Conservation (phyloP, 2,329 filamentous ascomycete genomes). For the Grosmannia serpens region DNA sequence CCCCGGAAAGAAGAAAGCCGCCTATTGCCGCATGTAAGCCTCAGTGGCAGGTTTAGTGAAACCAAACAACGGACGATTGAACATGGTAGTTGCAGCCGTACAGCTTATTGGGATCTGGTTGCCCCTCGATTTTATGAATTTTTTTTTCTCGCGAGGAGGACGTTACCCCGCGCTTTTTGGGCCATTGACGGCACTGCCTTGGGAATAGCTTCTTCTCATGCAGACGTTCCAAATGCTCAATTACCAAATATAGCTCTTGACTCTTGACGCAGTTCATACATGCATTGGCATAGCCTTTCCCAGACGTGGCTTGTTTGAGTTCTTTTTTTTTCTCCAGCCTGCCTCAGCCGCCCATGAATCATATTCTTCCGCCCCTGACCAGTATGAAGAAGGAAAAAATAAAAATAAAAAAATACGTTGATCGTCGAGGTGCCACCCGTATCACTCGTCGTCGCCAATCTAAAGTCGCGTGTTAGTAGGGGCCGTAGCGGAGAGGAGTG, state of each 20-base stretch:
- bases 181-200: not conserved
- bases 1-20: not conserved
- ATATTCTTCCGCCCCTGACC: not conserved
- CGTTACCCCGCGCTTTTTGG: not conserved
- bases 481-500: not conserved
- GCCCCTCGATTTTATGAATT: not conserved
- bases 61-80: not conserved
- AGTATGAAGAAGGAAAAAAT: not conserved
- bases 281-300: not conserved
- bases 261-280: not conserved
- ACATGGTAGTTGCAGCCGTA: not conserved
- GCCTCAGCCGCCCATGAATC: not conserved
- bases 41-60: not conserved
- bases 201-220: not conserved
- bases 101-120: not conserved
- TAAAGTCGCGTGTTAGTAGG: constrained; percentile 13
- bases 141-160: not conserved
- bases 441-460: constrained; percentile 28
- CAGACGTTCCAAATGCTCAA: not conserved
- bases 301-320: not conserved
- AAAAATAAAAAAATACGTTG: not conserved
- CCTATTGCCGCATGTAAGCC: not conserved
- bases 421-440: not conserved
- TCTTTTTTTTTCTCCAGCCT: not conserved
- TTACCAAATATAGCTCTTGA: not conserved